phyloP scores from a whole-genome alignment of 805 yeast genomes.

The Cyberlindnera lachancei region DNA sequence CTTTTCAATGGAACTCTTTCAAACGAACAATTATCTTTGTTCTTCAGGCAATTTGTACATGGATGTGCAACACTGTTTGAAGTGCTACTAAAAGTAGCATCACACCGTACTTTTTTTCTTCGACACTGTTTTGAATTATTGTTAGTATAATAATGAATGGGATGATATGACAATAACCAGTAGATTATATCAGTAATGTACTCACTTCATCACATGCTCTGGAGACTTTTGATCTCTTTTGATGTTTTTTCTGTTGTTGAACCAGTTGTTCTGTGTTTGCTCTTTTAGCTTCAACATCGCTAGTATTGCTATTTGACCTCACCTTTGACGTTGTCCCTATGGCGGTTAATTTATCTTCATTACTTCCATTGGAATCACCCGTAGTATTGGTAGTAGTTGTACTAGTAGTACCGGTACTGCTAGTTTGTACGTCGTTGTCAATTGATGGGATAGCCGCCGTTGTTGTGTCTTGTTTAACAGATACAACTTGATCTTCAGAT shows the following conservation, averaged over 20 bases:
- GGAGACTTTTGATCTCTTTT: slow-evolving; percentile 66
- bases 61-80: slow-evolving; percentile 40
- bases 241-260: slow-evolving; percentile 15
- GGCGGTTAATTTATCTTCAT: no score
- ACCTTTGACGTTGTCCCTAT: no score
- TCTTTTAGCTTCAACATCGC: slow-evolving; percentile 1
- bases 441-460: no score
- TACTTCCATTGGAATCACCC: no score
- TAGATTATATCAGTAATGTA: no score
- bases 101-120: slow-evolving; percentile 64
- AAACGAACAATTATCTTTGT: slow-evolving; percentile 56
- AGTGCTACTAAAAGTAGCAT: slow-evolving; percentile 43
- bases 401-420: no score
- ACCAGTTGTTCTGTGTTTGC: slow-evolving; percentile 3
- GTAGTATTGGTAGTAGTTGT: not conserved
- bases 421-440: no score
- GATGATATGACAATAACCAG: no score
- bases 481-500: no score
- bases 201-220: slow-evolving; percentile 63
- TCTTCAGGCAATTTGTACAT: slow-evolving; percentile 58
- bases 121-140: slow-evolving; percentile 36
- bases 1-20: slow-evolving; percentile 67
- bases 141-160: slow-evolving; percentile 3
- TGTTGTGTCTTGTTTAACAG: no score
- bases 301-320: not conserved